phyloP scores from a whole-genome alignment of 2,329 filamentous ascomycete species.

The Epichloe bromicola region DNA sequence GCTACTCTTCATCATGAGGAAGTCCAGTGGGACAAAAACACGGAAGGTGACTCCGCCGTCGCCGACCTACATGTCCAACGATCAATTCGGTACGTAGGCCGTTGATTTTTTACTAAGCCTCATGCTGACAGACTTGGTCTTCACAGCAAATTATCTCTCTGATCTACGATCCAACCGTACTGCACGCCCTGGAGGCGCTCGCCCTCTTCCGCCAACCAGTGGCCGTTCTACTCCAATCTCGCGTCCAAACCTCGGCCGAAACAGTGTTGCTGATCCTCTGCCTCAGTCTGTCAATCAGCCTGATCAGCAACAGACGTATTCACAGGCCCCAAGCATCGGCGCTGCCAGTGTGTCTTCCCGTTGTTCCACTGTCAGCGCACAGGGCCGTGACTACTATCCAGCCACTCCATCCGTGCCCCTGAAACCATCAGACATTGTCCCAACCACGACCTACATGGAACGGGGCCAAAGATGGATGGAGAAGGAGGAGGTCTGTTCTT shows the following conservation, averaged over 20 bases:
- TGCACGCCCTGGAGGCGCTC: constrained; percentile 55
- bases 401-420: constrained; percentile 29
- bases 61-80: constrained; percentile 51
- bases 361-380: constrained; percentile 31
- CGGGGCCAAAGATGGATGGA: constrained; percentile 67
- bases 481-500: constrained; percentile 59
- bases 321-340: constrained; percentile 26
- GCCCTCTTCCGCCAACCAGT: constrained; percentile 40
- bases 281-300: constrained; percentile 15
- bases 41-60: constrained; percentile 49
- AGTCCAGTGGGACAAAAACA: constrained; percentile 21
- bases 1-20: constrained; percentile 14
- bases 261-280: constrained; percentile 19
- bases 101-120: neutral
- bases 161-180: constrained; percentile 57
- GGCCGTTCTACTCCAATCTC: constrained; percentile 15
- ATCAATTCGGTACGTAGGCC: constrained; percentile 46
- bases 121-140: constrained; percentile 1
- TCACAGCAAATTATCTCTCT: constrained; percentile 54
- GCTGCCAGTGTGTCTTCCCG: constrained; percentile 36
- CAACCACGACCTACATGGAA: constrained; percentile 59
- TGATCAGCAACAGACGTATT: constrained; percentile 15
- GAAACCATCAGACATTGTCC: constrained; percentile 48
- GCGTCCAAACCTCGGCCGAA: constrained; percentile 18
- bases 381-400: constrained; percentile 40